Evolutionary conservation across 2,329 filamentous ascomycete genomes (phyloP), one percentile per base, ranked within the genome.

Genomic region (Pseudophaeomoniella oleicola): DNA sequence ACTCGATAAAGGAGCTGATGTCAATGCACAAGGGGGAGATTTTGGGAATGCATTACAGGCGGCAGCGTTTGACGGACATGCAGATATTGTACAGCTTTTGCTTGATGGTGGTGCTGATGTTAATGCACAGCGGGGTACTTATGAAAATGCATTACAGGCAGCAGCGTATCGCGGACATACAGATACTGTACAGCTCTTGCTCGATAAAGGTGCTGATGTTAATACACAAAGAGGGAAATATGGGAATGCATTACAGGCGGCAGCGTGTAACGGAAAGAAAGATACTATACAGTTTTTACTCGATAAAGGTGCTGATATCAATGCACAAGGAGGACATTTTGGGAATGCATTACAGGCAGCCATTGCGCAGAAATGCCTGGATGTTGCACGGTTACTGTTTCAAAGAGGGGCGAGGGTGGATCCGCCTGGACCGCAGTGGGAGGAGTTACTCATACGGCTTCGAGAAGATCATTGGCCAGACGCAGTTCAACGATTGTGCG

Each of bases 1-100:
- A 35, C 31, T 48, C 16, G 36, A 44, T 27, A 19, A 34, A 4
- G 37, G 39, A 30, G 45, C 46, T n/a, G 35, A 47, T 30, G 43
- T 50, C 34, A 46, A 49, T 37, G 43, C 37, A 30, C 39, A 44
- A 42, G 35, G 32, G 11, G 37, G 19, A 29, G 16, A 13, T 11
- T 36, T 37, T 19, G 31, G 16, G 17, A 34, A 15, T 16, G 44
- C 44, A 17, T 36, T 46, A 6, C 32, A 32, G 32, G 41, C 38
- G 12, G 44, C 43, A 19, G 16, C 38, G 13, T 12, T 4, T 12
- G 6, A 19, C 32, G 34, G 40, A 16, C 18, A 44, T 27, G 15
- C 30, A 13, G 35, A 41, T 18, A 29, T 40, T 17, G 36, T 47
- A 14, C 31, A 45, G 35, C 22, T 42, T 12, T 41, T 45, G 5